Conservation (phyloP, 2,329 filamentous ascomycete genomes). For the Sphaerostilbella broomeana region DNA sequence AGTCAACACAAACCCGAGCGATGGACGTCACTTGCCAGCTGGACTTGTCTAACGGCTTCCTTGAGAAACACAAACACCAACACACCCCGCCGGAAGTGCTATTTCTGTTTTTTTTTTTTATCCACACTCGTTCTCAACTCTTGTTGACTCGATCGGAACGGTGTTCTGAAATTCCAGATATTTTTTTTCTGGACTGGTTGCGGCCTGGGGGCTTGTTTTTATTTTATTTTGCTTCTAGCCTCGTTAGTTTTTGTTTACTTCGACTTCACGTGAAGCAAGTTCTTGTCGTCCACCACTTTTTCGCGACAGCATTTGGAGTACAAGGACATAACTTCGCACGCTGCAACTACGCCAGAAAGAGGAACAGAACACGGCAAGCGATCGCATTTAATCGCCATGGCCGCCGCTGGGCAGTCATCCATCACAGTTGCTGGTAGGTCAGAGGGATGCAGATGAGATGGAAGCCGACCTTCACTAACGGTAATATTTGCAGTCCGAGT, state of each 20-base stretch:
- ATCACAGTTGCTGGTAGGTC: conserved; percentile 53
- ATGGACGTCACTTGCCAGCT: conserved; percentile 20
- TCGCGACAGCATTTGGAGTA: background rate
- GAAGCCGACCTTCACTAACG: no score
- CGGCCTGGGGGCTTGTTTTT: background rate
- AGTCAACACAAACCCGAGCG: conserved; percentile 11
- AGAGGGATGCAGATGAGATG: no score
- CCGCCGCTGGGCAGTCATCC: conserved; percentile 38
- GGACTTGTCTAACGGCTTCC: conserved; percentile 23
- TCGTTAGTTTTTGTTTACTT: conserved; percentile 4
- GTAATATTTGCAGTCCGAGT: conserved; percentile 53
- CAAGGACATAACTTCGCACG: no score
- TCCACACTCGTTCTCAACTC: no score
- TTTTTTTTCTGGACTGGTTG: no score
- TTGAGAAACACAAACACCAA: conserved; percentile 1
- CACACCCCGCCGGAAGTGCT: background rate
- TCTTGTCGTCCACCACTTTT: background rate
- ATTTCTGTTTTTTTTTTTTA: no score
- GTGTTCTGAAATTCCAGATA: no score
- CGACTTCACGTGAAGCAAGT: conserved; percentile 2
- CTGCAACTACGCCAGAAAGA: no score
- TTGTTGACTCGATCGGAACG: no score
- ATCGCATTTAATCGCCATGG: conserved; percentile 17
- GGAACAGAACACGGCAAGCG: background rate
- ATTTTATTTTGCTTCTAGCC: background rate